Conservation (phyloP, 148 eudicot genomes). For the Rhododendron vialii region DNA sequence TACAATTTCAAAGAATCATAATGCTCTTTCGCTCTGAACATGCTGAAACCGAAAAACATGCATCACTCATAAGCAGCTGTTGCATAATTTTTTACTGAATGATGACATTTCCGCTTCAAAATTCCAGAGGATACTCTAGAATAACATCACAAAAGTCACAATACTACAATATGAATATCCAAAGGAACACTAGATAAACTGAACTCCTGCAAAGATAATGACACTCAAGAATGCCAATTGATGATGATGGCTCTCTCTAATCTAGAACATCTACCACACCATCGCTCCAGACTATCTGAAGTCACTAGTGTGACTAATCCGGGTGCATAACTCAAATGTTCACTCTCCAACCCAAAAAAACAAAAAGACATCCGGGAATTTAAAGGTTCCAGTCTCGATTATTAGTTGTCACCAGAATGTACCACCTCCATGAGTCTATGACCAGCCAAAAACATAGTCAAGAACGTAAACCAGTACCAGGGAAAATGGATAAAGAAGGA, state of each 20-base stretch:
- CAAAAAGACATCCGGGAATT: neutral
- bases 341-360: neutral
- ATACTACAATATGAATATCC: neutral
- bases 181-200: neutral
- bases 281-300: neutral
- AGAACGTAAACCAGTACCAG: slow-evolving; percentile 72
- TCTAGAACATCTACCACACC: neutral
- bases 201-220: neutral
- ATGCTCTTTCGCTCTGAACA: neutral
- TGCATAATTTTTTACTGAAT: neutral
- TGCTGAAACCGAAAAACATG: neutral
- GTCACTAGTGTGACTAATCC: neutral
- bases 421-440: slow-evolving; percentile 32
- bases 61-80: neutral
- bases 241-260: neutral
- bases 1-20: neutral
- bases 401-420: neutral
- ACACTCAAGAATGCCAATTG: neutral
- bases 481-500: slow-evolving; percentile 74
- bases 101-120: neutral
- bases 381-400: neutral
- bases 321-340: neutral
- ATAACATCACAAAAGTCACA: neutral
- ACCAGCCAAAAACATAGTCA: slow-evolving; percentile 82
- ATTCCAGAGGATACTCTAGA: neutral